phyloP scores from a whole-genome alignment of 202 grass and related monocot genomes.

The Dendrocalamus latiflorus region DNA sequence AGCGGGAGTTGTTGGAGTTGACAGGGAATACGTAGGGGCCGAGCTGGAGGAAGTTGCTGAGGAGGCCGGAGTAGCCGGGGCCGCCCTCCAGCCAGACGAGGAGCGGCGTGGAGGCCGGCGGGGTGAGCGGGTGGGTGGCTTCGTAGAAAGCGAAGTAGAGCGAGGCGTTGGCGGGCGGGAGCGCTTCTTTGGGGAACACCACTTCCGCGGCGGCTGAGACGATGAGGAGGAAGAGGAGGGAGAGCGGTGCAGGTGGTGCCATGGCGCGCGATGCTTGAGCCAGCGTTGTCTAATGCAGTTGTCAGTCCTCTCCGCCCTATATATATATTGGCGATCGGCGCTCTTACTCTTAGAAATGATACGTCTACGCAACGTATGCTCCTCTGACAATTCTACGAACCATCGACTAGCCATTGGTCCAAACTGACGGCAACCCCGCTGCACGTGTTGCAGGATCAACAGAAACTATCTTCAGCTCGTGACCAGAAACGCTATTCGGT shows the following conservation, averaged over 20 bases:
- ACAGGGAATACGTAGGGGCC: slow-evolving; percentile 36
- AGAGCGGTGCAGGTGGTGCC: neutral
- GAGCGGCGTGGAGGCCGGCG: slow-evolving; percentile 19
- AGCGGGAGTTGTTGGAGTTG: too few relatives aligned
- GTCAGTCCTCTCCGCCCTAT: neutral
- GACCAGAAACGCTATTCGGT: too few relatives aligned
- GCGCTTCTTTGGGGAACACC: slow-evolving; percentile 25
- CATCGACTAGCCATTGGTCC: too few relatives aligned
- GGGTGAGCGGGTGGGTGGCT: slow-evolving; percentile 21
- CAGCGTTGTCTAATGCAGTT: too few relatives aligned
- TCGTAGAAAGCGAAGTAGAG: slow-evolving; percentile 67
- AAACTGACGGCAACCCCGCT: too few relatives aligned
- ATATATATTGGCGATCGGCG: neutral
- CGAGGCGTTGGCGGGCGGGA: neutral
- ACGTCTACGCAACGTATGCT: neutral
- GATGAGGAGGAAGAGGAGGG: neutral
- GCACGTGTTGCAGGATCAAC: too few relatives aligned
- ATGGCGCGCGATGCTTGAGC: neutral
- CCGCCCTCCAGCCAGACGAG: slow-evolving; percentile 62
- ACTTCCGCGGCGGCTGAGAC: neutral
- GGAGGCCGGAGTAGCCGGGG: slow-evolving; percentile 40
- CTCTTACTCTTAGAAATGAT: neutral
- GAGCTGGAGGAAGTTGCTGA: slow-evolving; percentile 50
- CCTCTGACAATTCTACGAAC: neutral
- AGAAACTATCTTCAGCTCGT: too few relatives aligned